A percentile compares a stretch with the other conserved stretches of the same genome.
Conservation (phyloP, 495 filamentous ascomycete genomes). For the Parachaetomium inaequale region DNA sequence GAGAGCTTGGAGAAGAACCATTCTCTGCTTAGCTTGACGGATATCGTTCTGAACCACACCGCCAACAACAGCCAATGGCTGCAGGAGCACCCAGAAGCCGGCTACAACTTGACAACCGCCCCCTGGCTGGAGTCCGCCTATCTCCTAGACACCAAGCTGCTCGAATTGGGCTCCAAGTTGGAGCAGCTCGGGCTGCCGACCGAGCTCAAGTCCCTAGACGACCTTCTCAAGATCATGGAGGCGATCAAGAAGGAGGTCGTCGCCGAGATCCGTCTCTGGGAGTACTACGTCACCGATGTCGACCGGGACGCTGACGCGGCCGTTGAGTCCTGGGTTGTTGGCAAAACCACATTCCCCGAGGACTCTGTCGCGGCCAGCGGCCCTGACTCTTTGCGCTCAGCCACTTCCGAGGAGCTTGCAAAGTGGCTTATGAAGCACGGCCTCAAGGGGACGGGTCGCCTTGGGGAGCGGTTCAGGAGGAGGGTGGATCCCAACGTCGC, state of each 20-base stretch:
- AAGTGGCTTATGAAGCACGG: constrained; percentile 53
- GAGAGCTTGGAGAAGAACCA: constrained; percentile 79
- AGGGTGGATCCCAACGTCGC: constrained; percentile 61
- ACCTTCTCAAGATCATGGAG: constrained; percentile 81
- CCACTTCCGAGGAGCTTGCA: constrained; percentile 46
- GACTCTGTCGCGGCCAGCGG: constrained; percentile 42
- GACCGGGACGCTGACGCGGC: constrained; percentile 65
- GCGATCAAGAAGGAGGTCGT: constrained; percentile 77
- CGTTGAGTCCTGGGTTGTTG: constrained; percentile 65
- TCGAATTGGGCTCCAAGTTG: constrained; percentile 72
- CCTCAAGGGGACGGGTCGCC: constrained; percentile 61
- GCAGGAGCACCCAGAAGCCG: constrained; percentile 88
- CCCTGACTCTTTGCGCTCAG: constrained; percentile 43
- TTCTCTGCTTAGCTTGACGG: constrained; percentile 82
- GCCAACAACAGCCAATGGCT: constrained; percentile 95
- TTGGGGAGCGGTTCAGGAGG: constrained; percentile 76
- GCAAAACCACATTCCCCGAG: constrained; percentile 47
- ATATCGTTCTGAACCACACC: constrained; percentile 98
- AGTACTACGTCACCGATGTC: constrained; percentile 85
- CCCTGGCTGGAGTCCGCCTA: constrained; percentile 90
- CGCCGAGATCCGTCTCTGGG: constrained; percentile 74
- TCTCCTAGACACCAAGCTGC: constrained; percentile 77
- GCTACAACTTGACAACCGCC: constrained; percentile 90
- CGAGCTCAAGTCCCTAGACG: constrained; percentile 63
- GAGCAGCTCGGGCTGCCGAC: constrained; percentile 66